A percentile compares a stretch with the other conserved stretches of the same genome.
phyloP scores from a whole-genome alignment of 1,139 yeast species.

The Blastobotrys arbuscula region DNA sequence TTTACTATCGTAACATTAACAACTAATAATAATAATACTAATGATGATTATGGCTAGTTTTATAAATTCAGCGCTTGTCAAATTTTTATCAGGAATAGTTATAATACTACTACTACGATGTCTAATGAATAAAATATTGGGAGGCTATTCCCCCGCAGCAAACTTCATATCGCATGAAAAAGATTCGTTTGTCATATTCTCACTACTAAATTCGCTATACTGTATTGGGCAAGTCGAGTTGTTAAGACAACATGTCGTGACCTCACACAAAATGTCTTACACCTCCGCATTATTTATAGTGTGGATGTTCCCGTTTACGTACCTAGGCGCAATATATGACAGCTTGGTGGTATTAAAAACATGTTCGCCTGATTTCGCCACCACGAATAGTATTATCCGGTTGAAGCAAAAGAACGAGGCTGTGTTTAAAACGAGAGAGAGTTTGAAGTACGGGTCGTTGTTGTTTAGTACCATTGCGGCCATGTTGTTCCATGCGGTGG shows the following conservation, averaged over 20 bases:
- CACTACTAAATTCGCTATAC: slow-evolving; percentile 1
- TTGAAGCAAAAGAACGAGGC: slow-evolving; percentile 7
- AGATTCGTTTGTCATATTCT: slow-evolving; percentile 3
- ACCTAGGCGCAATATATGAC: slow-evolving; percentile 7
- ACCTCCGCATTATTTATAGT: slow-evolving; percentile 2
- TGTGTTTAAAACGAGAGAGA: slow-evolving; percentile 3
- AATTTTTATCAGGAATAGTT: neutral
- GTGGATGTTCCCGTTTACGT: slow-evolving; percentile 7
- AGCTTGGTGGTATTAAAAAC: slow-evolving; percentile 7
- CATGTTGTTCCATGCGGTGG: slow-evolving; percentile 9
- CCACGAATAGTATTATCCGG: neutral
- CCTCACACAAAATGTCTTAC: neutral
- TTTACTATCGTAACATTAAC: too few species aligned
- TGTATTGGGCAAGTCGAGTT: slow-evolving; percentile 4
- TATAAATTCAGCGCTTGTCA: neutral
- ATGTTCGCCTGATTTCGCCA: slow-evolving; percentile 8
- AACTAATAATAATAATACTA: neutral
- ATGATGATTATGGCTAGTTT: neutral
- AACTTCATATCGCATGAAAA: slow-evolving; percentile 4
- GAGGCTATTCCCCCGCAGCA: slow-evolving; percentile 2
- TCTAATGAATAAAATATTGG: neutral
- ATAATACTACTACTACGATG: neutral
- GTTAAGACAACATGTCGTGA: slow-evolving; percentile 4
- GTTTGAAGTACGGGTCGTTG: neutral
- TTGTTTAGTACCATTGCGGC: neutral